phyloP scores from a whole-genome alignment of 805 yeast genomes.

The Priceomyces castillae region DNA sequence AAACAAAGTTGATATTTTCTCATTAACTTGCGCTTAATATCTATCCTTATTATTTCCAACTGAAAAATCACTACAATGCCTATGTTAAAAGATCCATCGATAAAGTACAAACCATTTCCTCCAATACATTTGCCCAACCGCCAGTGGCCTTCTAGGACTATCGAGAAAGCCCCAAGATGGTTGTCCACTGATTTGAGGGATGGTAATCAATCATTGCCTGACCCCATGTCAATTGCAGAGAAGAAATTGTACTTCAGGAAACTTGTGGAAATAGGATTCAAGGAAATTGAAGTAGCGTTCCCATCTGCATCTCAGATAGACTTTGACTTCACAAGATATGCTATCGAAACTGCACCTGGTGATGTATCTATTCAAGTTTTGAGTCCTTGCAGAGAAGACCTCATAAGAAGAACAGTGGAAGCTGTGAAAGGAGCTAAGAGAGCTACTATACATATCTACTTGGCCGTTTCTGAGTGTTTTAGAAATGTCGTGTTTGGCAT shows the following conservation, averaged over 20 bases:
- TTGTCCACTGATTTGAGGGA: constrained; percentile 79
- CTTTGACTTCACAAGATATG: constrained; percentile 75
- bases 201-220: constrained; percentile 83
- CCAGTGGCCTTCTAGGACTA: constrained; percentile 63
- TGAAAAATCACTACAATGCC: constrained; percentile 13
- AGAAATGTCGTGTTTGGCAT: constrained; percentile 68
- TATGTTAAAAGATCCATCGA: constrained; percentile 58
- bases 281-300: constrained; percentile 80
- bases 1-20: background rate
- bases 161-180: constrained; percentile 75
- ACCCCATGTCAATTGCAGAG: constrained; percentile 81
- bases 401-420: constrained; percentile 69
- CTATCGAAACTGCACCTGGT: constrained; percentile 69
- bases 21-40: background rate
- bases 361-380: constrained; percentile 78
- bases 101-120: constrained; percentile 58
- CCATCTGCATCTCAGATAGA: constrained; percentile 80
- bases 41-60: background rate
- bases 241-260: constrained; percentile 68
- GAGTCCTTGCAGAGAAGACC: constrained; percentile 72
- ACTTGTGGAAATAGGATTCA: constrained; percentile 70
- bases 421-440: constrained; percentile 68
- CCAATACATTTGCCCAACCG: constrained; percentile 58
- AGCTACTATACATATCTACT: constrained; percentile 73
- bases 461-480: constrained; percentile 75